A percentile compares a stretch with the other conserved stretches of the same genome.
These are phyloP conservation scores for Cryptococcus wingfieldii DNA, from an alignment of 1,284 basidiomycete genomes.

Conservation along the genomic window DNA sequence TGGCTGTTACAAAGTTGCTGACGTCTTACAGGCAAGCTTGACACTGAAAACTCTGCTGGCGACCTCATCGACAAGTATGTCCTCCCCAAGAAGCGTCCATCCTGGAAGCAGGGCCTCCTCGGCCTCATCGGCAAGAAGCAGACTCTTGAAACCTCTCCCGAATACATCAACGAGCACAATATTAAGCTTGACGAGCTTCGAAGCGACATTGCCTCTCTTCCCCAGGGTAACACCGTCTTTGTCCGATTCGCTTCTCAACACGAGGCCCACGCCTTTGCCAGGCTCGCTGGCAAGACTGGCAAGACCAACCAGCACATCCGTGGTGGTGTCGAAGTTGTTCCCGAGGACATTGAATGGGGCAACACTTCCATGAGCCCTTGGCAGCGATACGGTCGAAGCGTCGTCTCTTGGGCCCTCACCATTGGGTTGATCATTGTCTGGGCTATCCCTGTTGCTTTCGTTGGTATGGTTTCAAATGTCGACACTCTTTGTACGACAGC, in stretches of 20 bases:
- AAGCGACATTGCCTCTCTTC: conserved; percentile 53
- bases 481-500: conserved; percentile 62
- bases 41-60: conserved; percentile 57
- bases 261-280: conserved; percentile 54
- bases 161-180: conserved; percentile 53
- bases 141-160: conserved; percentile 53
- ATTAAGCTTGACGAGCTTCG: conserved; percentile 53
- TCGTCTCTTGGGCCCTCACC: conserved; percentile 53
- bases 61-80: conserved; percentile 51
- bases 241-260: conserved; percentile 78
- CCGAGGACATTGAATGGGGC: conserved; percentile 84
- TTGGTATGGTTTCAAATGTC: conserved; percentile 81
- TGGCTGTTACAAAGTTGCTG: neutral
- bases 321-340: conserved; percentile 63
- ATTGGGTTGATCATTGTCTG: conserved; percentile 56
- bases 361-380: conserved; percentile 59
- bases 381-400: conserved; percentile 52
- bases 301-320: conserved; percentile 47
- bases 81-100: conserved; percentile 52
- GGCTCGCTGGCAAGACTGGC: conserved; percentile 58
- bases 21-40: conserved; percentile 35
- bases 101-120: conserved; percentile 57
- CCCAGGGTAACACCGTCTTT: conserved; percentile 62
- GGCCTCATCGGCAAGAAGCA: conserved; percentile 55
- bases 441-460: conserved; percentile 65